A percentile compares a stretch with the other conserved stretches of the same genome.
phyloP scores from a whole-genome alignment of 2,329 filamentous ascomycete species.

The Nothophaeocryptopus gaeumannii region DNA sequence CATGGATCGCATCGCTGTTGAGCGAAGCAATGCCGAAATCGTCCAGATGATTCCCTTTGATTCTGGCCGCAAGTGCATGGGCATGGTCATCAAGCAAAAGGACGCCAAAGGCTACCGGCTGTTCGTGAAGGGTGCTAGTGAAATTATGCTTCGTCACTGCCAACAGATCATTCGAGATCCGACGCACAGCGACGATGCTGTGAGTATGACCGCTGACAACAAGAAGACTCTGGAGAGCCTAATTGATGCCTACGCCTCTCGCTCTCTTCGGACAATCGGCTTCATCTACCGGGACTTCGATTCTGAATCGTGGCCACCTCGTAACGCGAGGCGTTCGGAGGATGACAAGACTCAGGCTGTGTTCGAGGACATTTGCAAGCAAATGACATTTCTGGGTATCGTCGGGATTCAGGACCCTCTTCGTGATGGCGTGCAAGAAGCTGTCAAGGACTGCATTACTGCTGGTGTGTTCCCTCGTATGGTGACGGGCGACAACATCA shows the following conservation, averaged over 20 bases:
- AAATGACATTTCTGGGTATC: conserved; percentile 71
- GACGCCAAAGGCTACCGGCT: conserved; percentile 56
- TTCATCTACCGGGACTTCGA: conserved; percentile 81
- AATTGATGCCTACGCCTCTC: conserved; percentile 74
- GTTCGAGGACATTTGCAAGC: conserved; percentile 66
- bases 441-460: conserved; percentile 63
- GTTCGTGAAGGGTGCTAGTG: conserved; percentile 52
- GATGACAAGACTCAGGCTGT: conserved; percentile 62
- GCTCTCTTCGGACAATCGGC: conserved; percentile 80
- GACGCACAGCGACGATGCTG: conserved; percentile 54
- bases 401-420: conserved; percentile 75
- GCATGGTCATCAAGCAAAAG: conserved; percentile 56
- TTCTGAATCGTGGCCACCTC: conserved; percentile 67
- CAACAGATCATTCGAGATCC: conserved; percentile 57
- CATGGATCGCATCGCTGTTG: conserved; percentile 60
- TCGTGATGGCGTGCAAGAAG: conserved; percentile 63
- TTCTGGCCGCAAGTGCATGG: conserved; percentile 68
- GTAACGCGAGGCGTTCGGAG: conserved; percentile 55
- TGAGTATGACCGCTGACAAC: conserved; percentile 56
- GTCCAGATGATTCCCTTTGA: conserved; percentile 60
- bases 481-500: conserved; percentile 71
- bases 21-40: conserved; percentile 61
- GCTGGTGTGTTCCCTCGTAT: conserved; percentile 71
- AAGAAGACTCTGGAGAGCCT: conserved; percentile 60
- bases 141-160: conserved; percentile 50